Evolutionary conservation across 345 rosid genomes (phyloP).

Genomic region (Ceriops zippeliana): DNA sequence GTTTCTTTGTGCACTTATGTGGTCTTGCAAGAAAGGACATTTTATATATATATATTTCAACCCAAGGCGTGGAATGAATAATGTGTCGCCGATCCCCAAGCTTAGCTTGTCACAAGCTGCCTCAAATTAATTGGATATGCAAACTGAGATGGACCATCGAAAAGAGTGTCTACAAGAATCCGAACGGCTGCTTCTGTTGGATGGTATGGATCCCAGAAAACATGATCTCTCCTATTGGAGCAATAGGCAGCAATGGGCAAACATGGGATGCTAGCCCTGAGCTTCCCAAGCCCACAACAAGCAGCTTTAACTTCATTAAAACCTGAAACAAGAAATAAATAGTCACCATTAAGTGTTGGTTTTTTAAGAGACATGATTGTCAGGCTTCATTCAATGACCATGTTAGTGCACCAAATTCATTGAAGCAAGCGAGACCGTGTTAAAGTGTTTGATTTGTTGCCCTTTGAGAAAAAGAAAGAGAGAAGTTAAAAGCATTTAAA

Average conservation of each 20-base stretch:
- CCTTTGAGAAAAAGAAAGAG: too few species aligned
- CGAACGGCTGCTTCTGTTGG: slow-evolving; percentile 60
- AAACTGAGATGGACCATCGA: slow-evolving; percentile 38
- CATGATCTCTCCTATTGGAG: slow-evolving; percentile 53
- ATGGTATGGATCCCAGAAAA: slow-evolving; percentile 76
- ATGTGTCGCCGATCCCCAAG: not conserved
- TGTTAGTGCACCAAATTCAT: too few species aligned
- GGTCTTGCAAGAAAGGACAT: too few species aligned
- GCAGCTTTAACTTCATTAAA: slow-evolving; percentile 58
- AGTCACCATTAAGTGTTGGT: too few species aligned
- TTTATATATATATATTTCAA: too few species aligned
- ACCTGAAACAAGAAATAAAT: slow-evolving; percentile 36
- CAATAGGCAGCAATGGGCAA: slow-evolving; percentile 49
- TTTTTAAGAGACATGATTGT: too few species aligned
- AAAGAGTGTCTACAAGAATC: slow-evolving; percentile 43
- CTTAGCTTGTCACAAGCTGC: slow-evolving; percentile 38
- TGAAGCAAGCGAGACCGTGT: too few species aligned
- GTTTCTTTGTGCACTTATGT: not conserved
- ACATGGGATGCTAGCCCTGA: slow-evolving; percentile 54
- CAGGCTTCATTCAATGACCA: too few species aligned
- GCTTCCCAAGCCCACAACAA: slow-evolving; percentile 68
- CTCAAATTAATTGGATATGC: slow-evolving; percentile 45
- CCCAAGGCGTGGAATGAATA: not conserved
- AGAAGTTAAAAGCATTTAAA: too few species aligned
- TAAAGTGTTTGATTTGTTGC: too few species aligned